Evolutionary conservation across 1,139 yeast species (phyloP).

Genomic region (Magnusiomyces magnusii): DNA sequence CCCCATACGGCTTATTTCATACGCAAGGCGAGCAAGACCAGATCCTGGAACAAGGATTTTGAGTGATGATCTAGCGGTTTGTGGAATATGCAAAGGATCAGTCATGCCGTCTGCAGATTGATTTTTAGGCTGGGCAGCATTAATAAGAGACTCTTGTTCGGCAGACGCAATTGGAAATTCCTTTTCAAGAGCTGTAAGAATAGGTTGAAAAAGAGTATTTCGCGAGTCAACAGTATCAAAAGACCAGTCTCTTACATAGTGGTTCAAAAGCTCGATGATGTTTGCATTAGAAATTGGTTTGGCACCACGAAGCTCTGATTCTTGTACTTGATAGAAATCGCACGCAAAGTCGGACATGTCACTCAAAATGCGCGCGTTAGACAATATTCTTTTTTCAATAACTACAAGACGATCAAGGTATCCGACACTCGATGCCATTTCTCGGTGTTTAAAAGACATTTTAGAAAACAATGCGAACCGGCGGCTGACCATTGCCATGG

Average conservation of each 20-base stretch:
- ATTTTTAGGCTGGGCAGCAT: constrained; percentile 10
- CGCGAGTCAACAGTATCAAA: constrained; percentile 41
- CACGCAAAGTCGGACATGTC: constrained; percentile 41
- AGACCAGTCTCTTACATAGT: constrained; percentile 70
- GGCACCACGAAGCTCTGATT: constrained; percentile 35
- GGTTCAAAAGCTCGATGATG: constrained; percentile 66
- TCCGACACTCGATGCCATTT: constrained; percentile 45
- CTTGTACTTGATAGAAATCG: constrained; percentile 38
- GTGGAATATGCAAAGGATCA: background rate
- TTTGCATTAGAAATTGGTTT: constrained; percentile 37
- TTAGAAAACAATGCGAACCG: constrained; percentile 41
- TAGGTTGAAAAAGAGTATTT: constrained; percentile 45
- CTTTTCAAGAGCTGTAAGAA: constrained; percentile 34
- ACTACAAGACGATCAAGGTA: constrained; percentile 46
- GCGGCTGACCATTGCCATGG: constrained; percentile 41
- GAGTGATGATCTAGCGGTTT: constrained; percentile 29
- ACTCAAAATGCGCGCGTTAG: constrained; percentile 42
- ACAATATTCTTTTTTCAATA: constrained; percentile 40
- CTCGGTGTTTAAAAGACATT: constrained; percentile 51
- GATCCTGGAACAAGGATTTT: constrained; percentile 67
- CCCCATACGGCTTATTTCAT: constrained; percentile 44
- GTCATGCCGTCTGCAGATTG: constrained; percentile 1
- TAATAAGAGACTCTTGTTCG: background rate
- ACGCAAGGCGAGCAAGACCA: constrained; percentile 67
- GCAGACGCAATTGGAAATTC: constrained; percentile 26